Base-by-base conservation (phyloP, 1,284 basidiomycete genomes). In the Irpex rosettiformis region DNA sequence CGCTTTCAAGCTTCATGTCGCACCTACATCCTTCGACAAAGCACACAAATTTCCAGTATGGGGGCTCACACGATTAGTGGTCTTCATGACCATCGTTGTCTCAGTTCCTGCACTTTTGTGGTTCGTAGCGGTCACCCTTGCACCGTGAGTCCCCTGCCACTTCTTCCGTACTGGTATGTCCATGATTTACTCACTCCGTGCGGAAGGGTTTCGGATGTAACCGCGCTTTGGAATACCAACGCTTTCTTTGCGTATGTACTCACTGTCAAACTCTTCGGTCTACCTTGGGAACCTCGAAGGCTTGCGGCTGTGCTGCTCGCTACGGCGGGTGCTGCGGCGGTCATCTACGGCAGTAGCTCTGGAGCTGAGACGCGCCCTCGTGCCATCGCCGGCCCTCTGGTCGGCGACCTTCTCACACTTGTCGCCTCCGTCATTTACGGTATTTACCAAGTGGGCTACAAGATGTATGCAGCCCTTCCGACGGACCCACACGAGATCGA, bases 211-310 rank as follows among this genome's bases (percentile, higher is more conserved):
- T 87, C 83, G 61, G 89, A 92, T 70, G 84, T 93, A 29, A 92
- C 90, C 30, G 90, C 91, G 11, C 83, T 93, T 18, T 93, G 89
- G 88, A 93, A 93, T 70, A 85, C 88, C 7, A 92, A 92, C 67
- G 89, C 90, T 3, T 91, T 93, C 73, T 93, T 91, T 69, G 87
- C 86, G 13, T 93, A 93, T 66, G 65, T 91, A 37, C 79, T 93
- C 65, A 80, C 84, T 6, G 83, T 91, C 56, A 81, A 80, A 67
- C 65, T 90, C 1, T 82, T 83, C 59, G 74, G 79, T 25, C 72
- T 82, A 25, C 74, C 76, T 61, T 91, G 87, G 86, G 82, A 90
- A 52, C 64, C 77, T 1, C 77, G 82, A 54, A 85, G 83, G 43
- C 75, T 92, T 33, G 66, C 81, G 27, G 85, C 91, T 7, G 91